These are phyloP conservation scores for Bathelium albidoporum DNA, from an alignment of 495 filamentous ascomycete species.

Conservation along the genomic window DNA sequence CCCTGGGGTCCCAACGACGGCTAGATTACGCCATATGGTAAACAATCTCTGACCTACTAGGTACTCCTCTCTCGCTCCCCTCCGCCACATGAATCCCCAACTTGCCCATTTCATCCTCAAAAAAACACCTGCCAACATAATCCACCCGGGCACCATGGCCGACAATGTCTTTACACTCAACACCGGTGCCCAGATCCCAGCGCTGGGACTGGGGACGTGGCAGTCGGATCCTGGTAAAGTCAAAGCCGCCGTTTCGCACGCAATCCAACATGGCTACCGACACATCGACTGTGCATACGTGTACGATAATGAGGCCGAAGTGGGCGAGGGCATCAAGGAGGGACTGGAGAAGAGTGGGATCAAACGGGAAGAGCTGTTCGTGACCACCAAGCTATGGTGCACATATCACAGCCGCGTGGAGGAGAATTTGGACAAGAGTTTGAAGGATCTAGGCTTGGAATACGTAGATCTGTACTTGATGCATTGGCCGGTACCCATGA, in stretches of 20 bases:
- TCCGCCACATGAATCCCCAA: constrained; percentile 23
- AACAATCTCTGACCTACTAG: too few species aligned
- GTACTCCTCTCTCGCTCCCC: not conserved
- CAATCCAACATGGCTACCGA: constrained; percentile 28
- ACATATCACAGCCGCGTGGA: constrained; percentile 62
- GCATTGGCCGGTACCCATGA: constrained; percentile 82
- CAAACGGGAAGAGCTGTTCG: constrained; percentile 68
- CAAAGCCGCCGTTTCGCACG: constrained; percentile 28
- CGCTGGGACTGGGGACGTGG: constrained; percentile 65
- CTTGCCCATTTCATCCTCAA: constrained; percentile 27
- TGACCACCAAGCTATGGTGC: constrained; percentile 77
- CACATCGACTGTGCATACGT: constrained; percentile 34
- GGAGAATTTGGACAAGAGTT: constrained; percentile 56
- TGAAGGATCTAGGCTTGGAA: constrained; percentile 60
- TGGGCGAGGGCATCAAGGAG: constrained; percentile 44
- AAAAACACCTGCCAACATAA: constrained; percentile 23
- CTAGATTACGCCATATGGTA: not conserved
- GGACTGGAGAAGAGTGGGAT: constrained; percentile 57
- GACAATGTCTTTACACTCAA: constrained; percentile 57
- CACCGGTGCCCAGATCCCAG: constrained; percentile 64
- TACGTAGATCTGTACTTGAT: constrained; percentile 76
- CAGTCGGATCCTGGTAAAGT: constrained; percentile 58
- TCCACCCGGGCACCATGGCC: constrained; percentile 22
- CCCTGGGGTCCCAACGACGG: not conserved
- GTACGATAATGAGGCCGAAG: constrained; percentile 40